Base-by-base conservation (phyloP, 164 flowering plant species). In the Platanus orientalis region DNA sequence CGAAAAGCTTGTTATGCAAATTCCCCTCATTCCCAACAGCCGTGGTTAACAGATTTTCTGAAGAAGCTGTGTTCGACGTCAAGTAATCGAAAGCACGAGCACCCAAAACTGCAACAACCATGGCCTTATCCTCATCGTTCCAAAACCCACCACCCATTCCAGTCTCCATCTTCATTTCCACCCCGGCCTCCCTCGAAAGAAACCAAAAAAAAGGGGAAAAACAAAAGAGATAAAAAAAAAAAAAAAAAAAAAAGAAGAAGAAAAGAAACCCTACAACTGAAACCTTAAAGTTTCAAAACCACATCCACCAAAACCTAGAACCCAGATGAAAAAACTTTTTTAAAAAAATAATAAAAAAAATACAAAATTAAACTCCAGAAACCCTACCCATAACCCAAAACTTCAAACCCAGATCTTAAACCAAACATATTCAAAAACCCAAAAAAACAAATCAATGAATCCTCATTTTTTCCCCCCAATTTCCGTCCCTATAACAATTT, bases 1-100 rank as follows among this genome's bases (percentile, higher is more conserved):
- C 94, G 17, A 89, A 83, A 9, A 93, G 88, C 94, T 79, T 93
- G 59, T 76, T 79, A 40, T 93, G 94, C 66, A 93, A 60, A 72
- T 80, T 83, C 69, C 78, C 87, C 66, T 84, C 92, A 59, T 67
- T 78, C 25, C 80, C 83, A 27, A 75, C 47, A 13, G 84, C 70
- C n/a, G n/a, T n/a, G 77, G 76, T 69, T 23, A 84, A 69, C 48
- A 79, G 73, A 47, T 79, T 80, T 36, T 86, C 92, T 23, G 78
- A 76, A 5, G 85, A 69, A 3, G 75, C 72, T 4, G 86, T 79
- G 66, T 78, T 83, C 2, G 84, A 70, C 1, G 81, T 60, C 81
- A 90, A 80, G 74, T 83, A 90, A 62, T 88, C 88, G 32, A 83
- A 80, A 36, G 97, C 97, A 21, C 74, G 60, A 29, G 69, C 69